Base-by-base conservation (phyloP, 495 filamentous ascomycete genomes). In the Staphylotrichum longicolle region DNA sequence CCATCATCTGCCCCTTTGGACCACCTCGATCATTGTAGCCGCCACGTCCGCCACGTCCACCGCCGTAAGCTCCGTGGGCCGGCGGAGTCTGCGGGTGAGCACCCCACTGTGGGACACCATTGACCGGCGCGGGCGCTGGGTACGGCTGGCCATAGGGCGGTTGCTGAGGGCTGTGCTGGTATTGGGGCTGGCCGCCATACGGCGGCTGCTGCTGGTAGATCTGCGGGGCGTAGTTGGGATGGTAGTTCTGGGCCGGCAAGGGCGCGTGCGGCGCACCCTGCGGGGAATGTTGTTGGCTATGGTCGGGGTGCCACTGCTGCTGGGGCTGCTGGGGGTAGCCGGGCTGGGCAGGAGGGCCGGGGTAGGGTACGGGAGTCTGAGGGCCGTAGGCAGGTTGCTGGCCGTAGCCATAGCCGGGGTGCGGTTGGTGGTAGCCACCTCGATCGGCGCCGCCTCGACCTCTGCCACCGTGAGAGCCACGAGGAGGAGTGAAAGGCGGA, bases 141-240 rank as follows among this genome's bases (percentile, higher is more conserved):
- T 75, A 74, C 10, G 58, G 54, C 30, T 76, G 73, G 35, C 62
- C 69, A 48, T 78, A 78, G 5, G 68, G 63, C 47, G 70, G 65
- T 37, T 67, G 70, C 7, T 62, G 58, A n/a, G 66, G 60, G 7
- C 20, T 27, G 20, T 57, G 57, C 12, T 64, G 54, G 47, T 71
- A 74, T 0, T 61, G 32, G 0, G 67, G 68, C 12, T 73, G 72
- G 12, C 47, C 61, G 11, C 46, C 58, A 48, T 72, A 74, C 2
- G 67, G 55, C 6, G 60, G 58, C 15, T 64, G 69, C 3, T 60
- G 71, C 7, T 68, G 67, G 47, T 81, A 82, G 2, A 74, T 64
- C 61, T 80, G 81, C n/a, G 80, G 76, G 9, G 77, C 78, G 55
- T 81, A 85, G 62, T 75, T 82, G 33, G 80, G 73, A 64, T 81